These are phyloP conservation scores for Diplodia seriata DNA, from an alignment of 2,329 filamentous ascomycete species.

Conservation along the genomic window DNA sequence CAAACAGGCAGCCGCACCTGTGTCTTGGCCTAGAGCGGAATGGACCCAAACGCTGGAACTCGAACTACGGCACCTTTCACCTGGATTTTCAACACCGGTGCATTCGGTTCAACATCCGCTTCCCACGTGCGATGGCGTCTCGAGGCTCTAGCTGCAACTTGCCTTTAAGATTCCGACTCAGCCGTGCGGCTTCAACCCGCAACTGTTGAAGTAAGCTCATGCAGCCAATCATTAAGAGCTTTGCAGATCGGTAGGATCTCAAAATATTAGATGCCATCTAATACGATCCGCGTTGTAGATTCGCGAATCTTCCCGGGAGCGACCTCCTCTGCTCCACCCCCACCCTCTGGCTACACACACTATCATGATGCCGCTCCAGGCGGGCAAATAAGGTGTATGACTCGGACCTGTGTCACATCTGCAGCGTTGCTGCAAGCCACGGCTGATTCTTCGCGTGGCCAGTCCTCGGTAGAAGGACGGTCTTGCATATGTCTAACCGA, in stretches of 20 bases:
- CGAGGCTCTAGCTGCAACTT: not conserved
- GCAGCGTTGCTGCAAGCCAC: constrained; percentile 14
- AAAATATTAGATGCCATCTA: not conserved
- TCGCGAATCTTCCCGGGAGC: constrained; percentile 14
- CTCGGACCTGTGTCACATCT: constrained; percentile 8
- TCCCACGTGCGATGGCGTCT: constrained; percentile 1
- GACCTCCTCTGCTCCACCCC: not conserved
- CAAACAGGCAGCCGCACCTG: not conserved
- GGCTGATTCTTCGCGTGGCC: constrained; percentile 8
- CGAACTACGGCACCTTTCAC: not conserved
- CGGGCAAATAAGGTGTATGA: not conserved
- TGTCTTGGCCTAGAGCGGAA: constrained; percentile 7
- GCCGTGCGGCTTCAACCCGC: not conserved
- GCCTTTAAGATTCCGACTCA: not conserved
- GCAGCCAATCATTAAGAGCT: not conserved
- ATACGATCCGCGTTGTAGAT: not conserved
- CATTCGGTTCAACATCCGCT: not conserved
- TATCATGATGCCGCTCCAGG: not conserved
- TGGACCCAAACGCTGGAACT: constrained; percentile 8
- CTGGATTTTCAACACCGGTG: constrained; percentile 1
- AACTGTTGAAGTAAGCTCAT: not conserved
- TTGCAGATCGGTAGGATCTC: not conserved
- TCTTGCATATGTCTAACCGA: not conserved
- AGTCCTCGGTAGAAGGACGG: not conserved
- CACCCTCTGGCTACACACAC: not conserved